phyloP scores from a whole-genome alignment of 345 rosid species.

The Sisymbrium irio region DNA sequence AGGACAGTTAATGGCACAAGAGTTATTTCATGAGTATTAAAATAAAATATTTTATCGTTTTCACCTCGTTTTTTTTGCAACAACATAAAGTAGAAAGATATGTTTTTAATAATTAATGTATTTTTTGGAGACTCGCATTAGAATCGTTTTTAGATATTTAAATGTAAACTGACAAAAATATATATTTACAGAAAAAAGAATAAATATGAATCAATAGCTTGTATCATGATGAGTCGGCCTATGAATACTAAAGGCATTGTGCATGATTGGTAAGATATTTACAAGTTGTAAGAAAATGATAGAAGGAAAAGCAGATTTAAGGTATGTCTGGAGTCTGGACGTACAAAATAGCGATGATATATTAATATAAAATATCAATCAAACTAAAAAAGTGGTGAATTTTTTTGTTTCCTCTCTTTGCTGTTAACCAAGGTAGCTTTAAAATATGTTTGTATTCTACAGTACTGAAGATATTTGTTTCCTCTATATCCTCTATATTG shows the following conservation, averaged over 20 bases:
- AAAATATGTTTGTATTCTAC: too few species aligned
- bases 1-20: too few species aligned
- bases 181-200: not conserved
- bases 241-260: constrained; percentile 20
- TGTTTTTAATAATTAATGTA: too few species aligned
- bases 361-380: not conserved
- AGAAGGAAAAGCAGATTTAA: constrained; percentile 14
- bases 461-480: too few species aligned
- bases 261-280: constrained; percentile 24
- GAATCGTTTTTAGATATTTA: not conserved
- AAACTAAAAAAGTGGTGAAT: not conserved
- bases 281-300: constrained; percentile 31
- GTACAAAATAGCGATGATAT: not conserved
- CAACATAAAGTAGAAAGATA: too few species aligned
- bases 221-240: constrained; percentile 28
- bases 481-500: too few species aligned
- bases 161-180: not conserved
- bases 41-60: too few species aligned
- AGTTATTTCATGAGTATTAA: too few species aligned
- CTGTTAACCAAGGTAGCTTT: not conserved
- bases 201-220: constrained; percentile 1
- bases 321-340: not conserved
- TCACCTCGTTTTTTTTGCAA: too few species aligned
- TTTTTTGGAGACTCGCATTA: too few species aligned
- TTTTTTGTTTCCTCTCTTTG: not conserved